These are phyloP conservation scores for Leccinum rimulosum DNA, from an alignment of 768 basidiomycete genomes.

Conservation along the genomic window DNA sequence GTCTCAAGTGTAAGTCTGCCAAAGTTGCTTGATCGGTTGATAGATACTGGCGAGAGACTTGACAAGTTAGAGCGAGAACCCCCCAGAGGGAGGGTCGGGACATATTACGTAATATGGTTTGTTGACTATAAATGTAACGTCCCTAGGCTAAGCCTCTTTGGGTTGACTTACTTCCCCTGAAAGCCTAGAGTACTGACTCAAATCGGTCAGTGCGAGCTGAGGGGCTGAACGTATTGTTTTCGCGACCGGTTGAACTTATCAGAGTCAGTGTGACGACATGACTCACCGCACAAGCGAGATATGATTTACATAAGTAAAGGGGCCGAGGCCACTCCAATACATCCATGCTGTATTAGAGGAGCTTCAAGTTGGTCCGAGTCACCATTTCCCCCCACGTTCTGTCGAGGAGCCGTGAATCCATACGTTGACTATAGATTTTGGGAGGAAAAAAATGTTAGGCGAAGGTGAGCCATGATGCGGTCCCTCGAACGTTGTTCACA, in stretches of 20 bases:
- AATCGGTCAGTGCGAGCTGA: too few species aligned
- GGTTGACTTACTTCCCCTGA: conserved; percentile 2
- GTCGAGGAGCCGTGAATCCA: neutral
- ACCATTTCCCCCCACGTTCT: neutral
- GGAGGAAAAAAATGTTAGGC: conserved; percentile 15
- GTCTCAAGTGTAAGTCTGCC: neutral
- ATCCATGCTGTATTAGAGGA: neutral
- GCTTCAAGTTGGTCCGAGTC: neutral
- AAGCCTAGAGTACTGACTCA: neutral
- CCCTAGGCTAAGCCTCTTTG: neutral
- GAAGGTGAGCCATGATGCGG: conserved; percentile 21
- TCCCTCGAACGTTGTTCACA: neutral
- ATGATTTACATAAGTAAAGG: neutral
- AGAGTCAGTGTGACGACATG: neutral
- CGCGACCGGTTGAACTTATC: neutral
- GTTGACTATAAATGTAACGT: neutral
- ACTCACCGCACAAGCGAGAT: neutral
- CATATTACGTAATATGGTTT: conserved; percentile 18
- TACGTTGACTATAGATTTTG: neutral
- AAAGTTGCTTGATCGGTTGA: conserved; percentile 15
- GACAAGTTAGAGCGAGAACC: conserved; percentile 18
- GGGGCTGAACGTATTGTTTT: neutral
- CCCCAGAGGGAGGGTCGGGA: conserved; percentile 4
- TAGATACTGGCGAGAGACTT: conserved; percentile 7
- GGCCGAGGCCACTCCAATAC: neutral